Base-by-base conservation (phyloP, 768 basidiomycete species). In the Agrocybe pediades region DNA sequence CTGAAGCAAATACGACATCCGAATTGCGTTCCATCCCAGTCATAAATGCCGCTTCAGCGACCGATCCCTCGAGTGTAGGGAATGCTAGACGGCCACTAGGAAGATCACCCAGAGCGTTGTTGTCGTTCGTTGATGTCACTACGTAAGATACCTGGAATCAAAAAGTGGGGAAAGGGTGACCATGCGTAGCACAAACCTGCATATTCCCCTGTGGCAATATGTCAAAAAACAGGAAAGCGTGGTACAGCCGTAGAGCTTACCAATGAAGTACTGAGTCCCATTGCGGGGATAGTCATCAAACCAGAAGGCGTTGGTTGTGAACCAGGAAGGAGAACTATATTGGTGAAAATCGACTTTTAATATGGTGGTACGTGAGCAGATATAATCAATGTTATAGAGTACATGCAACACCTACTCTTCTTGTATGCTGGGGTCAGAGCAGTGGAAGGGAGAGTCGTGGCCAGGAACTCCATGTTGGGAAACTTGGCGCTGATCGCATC, bases 11-110 rank as follows among this genome's bases (percentile, higher is more conserved):
- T 3, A 85, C 81, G 21, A 85, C 80, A 64, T 86, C 83, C 2
- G 76, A 74, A 55, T 85, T 84, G 25, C 73, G 59, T 61, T 86
- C 83, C 45, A 84, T 62, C 3, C 84, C 83, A 1, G 82, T 84
- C 83, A 84, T 84, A 57, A 79, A 85, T 2, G 79, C 80, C 3
- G 83, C 84, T 60, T 85, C 84, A 8, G 75, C 80, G 15, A 61
- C 68, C 19, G 81, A 64, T 20, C 78, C 79, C 48, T 70, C 57
- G 39, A 71, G 60, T 6, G 68, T 69, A 4, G 71, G 70, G 51
- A 68, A 71, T 8, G 67, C 60, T 15, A 73, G 47, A 4, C 71
- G 65, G 9, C 68, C 67, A 30, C 55, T 55, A 6, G 65, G 63
- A 53, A 69, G 50, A 56, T 66, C 61, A 0, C 69, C 69, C 6